Evolutionary conservation across 306 rosid genomes (phyloP).

Genomic region (Vicia villosa): DNA sequence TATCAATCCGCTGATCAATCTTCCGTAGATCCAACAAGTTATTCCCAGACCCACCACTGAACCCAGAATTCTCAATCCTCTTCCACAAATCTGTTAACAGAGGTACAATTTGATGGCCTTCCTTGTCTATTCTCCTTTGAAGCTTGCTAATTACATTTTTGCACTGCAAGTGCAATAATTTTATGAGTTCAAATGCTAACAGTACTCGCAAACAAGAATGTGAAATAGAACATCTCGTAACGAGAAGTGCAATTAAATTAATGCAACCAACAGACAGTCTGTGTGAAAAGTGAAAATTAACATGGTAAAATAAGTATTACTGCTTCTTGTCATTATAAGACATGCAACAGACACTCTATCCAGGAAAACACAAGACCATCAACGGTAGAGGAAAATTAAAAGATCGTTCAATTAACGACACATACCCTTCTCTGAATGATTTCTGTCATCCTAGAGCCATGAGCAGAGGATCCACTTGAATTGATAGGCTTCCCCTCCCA

Average conservation of each 20-base stretch:
- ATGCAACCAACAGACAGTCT: conserved; percentile 11
- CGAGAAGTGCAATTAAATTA: conserved; percentile 16
- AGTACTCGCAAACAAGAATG: conserved; percentile 20
- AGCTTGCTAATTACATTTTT: conserved; percentile 94
- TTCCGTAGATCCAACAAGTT: conserved; percentile 74
- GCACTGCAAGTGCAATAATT: conserved; percentile 64
- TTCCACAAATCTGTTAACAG: conserved; percentile 96
- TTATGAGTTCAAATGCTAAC: conserved; percentile 31
- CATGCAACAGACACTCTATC: conserved; percentile 16
- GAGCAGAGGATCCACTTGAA: conserved; percentile 61
- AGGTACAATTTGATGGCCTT: conserved; percentile 93
- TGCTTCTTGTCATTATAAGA: conserved; percentile 10
- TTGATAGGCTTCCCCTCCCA: conserved; percentile 68
- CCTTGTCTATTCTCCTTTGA: conserved; percentile 90
- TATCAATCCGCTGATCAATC: conserved; percentile 87
- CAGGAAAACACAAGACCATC: not conserved
- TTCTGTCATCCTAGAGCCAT: conserved; percentile 73
- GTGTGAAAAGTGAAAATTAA: conserved; percentile 9
- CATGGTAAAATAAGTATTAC: conserved; percentile 2
- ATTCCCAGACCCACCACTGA: conserved; percentile 63
- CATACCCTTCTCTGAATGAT: conserved; percentile 90
- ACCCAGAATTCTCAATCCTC: conserved; percentile 74
- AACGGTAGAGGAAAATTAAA: conserved; percentile 4
- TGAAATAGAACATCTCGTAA: conserved; percentile 19
- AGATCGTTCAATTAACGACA: conserved; percentile 22